phyloP scores from a whole-genome alignment of 169 alveolate species.

The Amoebophrya sp. region DNA sequence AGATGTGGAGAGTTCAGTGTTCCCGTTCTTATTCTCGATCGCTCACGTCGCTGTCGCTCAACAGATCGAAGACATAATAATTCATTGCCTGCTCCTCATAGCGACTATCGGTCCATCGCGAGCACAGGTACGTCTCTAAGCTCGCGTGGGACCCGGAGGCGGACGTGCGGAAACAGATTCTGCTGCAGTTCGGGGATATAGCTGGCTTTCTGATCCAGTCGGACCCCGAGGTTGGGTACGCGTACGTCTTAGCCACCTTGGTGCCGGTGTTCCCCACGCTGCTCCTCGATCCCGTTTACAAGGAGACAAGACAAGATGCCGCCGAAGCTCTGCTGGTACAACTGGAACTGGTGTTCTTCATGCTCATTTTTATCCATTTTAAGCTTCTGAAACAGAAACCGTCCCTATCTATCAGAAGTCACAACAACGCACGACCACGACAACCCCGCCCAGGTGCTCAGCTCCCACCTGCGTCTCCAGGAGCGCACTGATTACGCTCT shows the following conservation, averaged over 20 bases:
- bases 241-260: conserved; percentile 15
- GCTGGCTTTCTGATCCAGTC: conserved; percentile 36
- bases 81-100: not conserved
- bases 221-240: conserved; percentile 31
- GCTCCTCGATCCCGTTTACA: not conserved
- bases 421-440: no score
- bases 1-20: not conserved
- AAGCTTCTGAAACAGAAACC: not conserved
- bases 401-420: not conserved
- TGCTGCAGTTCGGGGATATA: conserved; percentile 32
- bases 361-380: no score
- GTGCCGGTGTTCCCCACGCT: conserved; percentile 18
- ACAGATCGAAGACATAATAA: no score
- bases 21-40: no score
- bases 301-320: not conserved
- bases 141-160: conserved; percentile 25
- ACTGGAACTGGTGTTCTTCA: no score
- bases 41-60: no score
- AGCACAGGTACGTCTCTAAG: not conserved
- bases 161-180: conserved; percentile 22
- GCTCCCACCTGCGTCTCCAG: not conserved
- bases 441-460: not conserved
- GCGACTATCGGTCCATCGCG: not conserved
- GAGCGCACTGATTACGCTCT: not conserved
- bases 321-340: not conserved